Conservation (phyloP, 2,329 filamentous ascomycete species). For the Eutypa lata region DNA sequence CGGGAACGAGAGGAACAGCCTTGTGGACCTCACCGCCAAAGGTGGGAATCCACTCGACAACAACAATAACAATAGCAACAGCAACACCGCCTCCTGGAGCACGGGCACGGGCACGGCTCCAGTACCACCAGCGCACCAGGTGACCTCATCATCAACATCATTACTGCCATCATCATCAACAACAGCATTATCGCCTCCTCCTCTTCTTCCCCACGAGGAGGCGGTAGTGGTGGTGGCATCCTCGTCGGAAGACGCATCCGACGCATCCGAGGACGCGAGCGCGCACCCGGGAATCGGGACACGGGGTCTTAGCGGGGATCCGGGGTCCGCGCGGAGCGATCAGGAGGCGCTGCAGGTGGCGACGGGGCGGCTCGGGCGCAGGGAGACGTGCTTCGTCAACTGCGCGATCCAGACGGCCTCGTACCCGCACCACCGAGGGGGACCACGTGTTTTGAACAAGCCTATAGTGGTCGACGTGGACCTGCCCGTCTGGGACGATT, state of each 20-base stretch:
- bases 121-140: too few relatives aligned
- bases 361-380: conserved; percentile 41
- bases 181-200: too few relatives aligned
- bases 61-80: conserved; percentile 20
- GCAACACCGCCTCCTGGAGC: conserved; percentile 23
- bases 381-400: conserved; percentile 77
- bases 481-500: conserved; percentile 54
- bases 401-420: conserved; percentile 70
- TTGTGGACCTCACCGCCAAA: conserved; percentile 57
- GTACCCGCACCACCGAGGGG: conserved; percentile 51
- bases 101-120: not conserved
- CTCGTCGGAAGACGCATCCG: too few relatives aligned
- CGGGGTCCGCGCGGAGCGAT: conserved; percentile 39
- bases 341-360: conserved; percentile 33
- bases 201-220: too few relatives aligned
- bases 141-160: too few relatives aligned
- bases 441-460: conserved; percentile 67
- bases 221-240: too few relatives aligned
- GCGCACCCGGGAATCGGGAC: conserved; percentile 26
- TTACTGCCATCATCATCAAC: too few relatives aligned
- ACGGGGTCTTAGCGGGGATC: conserved; percentile 38
- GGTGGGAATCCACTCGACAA: conserved; percentile 42
- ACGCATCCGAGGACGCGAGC: conserved; percentile 1
- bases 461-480: conserved; percentile 82
- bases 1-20: conserved; percentile 54